phyloP scores from a whole-genome alignment of 1,284 basidiomycete species.

The Fomes fomentarius region DNA sequence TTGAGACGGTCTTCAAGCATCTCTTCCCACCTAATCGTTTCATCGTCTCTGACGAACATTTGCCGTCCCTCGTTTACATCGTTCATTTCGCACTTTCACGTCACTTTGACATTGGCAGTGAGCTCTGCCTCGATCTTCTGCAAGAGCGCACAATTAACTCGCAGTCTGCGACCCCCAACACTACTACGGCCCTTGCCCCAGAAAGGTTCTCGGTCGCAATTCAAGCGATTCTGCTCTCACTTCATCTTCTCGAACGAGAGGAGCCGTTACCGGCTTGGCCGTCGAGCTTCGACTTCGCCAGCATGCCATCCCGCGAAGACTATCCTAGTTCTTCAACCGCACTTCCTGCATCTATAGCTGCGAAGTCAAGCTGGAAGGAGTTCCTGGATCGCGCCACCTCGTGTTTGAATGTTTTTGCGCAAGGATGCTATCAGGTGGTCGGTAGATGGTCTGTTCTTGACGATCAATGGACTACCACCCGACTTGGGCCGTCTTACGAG shows the following conservation, averaged over 20 bases:
- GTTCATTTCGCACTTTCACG: slow-evolving; percentile 85
- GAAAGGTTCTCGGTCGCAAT: slow-evolving; percentile 80
- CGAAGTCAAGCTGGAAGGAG: slow-evolving; percentile 76
- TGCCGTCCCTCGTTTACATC: slow-evolving; percentile 81
- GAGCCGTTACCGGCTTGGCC: slow-evolving; percentile 77
- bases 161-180: slow-evolving; percentile 47
- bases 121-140: slow-evolving; percentile 80
- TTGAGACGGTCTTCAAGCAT: slow-evolving; percentile 78
- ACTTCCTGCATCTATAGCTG: slow-evolving; percentile 53
- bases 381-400: slow-evolving; percentile 73
- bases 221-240: slow-evolving; percentile 77
- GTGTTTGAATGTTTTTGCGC: slow-evolving; percentile 65
- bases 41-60: slow-evolving; percentile 76
- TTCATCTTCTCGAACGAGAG: slow-evolving; percentile 77
- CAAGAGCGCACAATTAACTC: slow-evolving; percentile 61
- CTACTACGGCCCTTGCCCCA: slow-evolving; percentile 54
- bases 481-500: slow-evolving; percentile 67
- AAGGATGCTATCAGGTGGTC: slow-evolving; percentile 67
- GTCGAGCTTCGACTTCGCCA: slow-evolving; percentile 68
- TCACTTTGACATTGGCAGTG: slow-evolving; percentile 86
- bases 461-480: slow-evolving; percentile 73
- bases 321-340: slow-evolving; percentile 73
- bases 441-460: slow-evolving; percentile 85
- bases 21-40: slow-evolving; percentile 80
- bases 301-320: slow-evolving; percentile 61